Conservation (phyloP, 2,329 filamentous ascomycete genomes). For the Falciphora oryzae region DNA sequence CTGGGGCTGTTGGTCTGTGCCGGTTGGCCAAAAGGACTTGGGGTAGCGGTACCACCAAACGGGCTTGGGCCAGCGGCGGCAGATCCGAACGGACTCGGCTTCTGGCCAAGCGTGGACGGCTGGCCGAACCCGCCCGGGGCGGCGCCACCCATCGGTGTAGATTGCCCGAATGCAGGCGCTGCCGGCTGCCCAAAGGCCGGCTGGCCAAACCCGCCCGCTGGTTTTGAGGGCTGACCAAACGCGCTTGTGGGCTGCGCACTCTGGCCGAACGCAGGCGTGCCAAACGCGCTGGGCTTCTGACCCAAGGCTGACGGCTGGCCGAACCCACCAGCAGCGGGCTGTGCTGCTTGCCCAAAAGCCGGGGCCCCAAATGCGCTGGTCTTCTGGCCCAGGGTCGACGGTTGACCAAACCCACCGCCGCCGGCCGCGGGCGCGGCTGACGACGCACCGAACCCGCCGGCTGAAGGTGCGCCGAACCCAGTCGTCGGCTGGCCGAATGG, state of each 20-base stretch:
- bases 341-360: constrained; percentile 34
- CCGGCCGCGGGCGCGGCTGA: constrained; percentile 17
- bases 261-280: constrained; percentile 14
- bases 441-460: constrained; percentile 19
- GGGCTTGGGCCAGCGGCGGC: not conserved
- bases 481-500: constrained; percentile 13
- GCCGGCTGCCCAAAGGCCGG: constrained; percentile 34
- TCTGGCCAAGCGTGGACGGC: constrained; percentile 6
- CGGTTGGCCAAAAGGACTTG: constrained; percentile 19
- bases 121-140: constrained; percentile 5
- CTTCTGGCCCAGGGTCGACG: constrained; percentile 27
- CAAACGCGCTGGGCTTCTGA: constrained; percentile 27
- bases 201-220: constrained; percentile 14
- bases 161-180: constrained; percentile 30
- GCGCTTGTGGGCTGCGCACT: constrained; percentile 19
- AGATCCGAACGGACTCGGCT: constrained; percentile 7
- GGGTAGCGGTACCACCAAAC: constrained; percentile 1
- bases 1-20: constrained; percentile 11
- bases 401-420: constrained; percentile 33
- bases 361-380: constrained; percentile 39
- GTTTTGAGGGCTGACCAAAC: constrained; percentile 26
- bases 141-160: not conserved
- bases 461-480: constrained; percentile 10
- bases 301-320: constrained; percentile 25
- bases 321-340: constrained; percentile 26